Base-by-base conservation (phyloP, 257 asterid species). In the Solanum chilense region DNA sequence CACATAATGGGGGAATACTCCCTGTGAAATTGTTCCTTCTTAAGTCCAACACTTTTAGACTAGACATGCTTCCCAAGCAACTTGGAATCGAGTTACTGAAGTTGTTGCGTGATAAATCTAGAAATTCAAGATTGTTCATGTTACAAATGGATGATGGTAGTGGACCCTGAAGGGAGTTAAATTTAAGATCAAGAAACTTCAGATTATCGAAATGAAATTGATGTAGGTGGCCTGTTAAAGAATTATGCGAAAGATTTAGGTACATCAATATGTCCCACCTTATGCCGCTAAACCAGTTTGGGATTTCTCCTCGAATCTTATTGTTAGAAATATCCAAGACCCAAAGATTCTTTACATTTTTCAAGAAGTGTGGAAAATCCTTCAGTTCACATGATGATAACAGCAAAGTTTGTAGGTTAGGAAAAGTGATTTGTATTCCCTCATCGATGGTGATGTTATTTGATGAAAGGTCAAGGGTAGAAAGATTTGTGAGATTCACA, bases 331-430 rank as follows among this genome's bases (percentile, higher is more conserved):
- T 77, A 18, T 85, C 56, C 4, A 88, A 81, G 25, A 1, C 0
- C 1, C 0, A 0, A 6, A 87, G 21, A 8, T 1, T 21, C 14
- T 68, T 49, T 4, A 15, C 37, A 49, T 60, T 41, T 21, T 15
- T 83, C 1, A 74, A 14, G 23, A 83, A 83, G 16, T 49, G 15
- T 8, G 87, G 87, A 31, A 87, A 49, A 9, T 47, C 68, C 29
- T 33, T 18, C 41, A 81, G 39, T 33, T 49, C 85, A 81, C 85
- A 81, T 41, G 89, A 87, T 37, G 84, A 71, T 58, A 87, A 27
- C 2, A 0, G 2, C 37, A 83, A 27, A 20, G 0, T 0, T 0
- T 0, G 0, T n/a, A 87, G 14, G 12, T 11, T 1, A 21, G 77
- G 87, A 1, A 49, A 39, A 9, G 39, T 23, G 25, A 62, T 77